Base-by-base conservation (phyloP, 352 stramenopile genomes). In the Phytophthora melonis region DNA sequence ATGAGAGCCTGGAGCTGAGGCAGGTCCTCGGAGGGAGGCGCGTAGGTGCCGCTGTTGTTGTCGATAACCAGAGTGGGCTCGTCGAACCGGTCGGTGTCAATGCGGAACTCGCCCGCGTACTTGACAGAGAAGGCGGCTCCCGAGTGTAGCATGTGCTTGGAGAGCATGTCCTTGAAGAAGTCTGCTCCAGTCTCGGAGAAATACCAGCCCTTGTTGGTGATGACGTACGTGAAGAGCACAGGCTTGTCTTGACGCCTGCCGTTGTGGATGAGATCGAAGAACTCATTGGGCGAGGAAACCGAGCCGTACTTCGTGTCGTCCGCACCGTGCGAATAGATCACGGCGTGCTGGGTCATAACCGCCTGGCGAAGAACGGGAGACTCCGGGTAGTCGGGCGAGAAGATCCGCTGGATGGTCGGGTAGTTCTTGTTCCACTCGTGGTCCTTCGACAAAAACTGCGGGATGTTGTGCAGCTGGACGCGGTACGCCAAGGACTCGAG, bases 341-440 rank as follows among this genome's bases (percentile, higher is more conserved):
- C 19, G 1, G 68, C 75, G 56, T 81, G 75, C 59, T 81, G 62
- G 4, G 62, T 61, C 59, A 72, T 61, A 23, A 81, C 36, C 8
- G 71, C 71, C 58, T 77, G 68, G 50, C 75, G 75, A 13, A 81
- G 67, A 19, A 81, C 45, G 1, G 71, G 72, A 0, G 71, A 71
- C 59, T 81, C 71, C 3, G 67, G 71, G 54, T 77, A 66, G 50
- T 81, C 71, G 0, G 71, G 60, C 18, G 75, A 79, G 39, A 81
- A 81, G 53, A 81, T 75, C 10, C 63, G 63, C 53, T 81, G 75
- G 32, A 77, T 73, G 4, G 72, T 68, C 21, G 58, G 55, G 50
- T 81, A 77, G 55, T 74, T 66, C 55, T 81, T 79, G 67, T 79
- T 81, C 75, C 75, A 81, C 41, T 79, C 75, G 50, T 72, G 61